These are phyloP conservation scores for Rossbeevera mucosa DNA, from an alignment of 768 basidiomycete species.

Conservation along the genomic window DNA sequence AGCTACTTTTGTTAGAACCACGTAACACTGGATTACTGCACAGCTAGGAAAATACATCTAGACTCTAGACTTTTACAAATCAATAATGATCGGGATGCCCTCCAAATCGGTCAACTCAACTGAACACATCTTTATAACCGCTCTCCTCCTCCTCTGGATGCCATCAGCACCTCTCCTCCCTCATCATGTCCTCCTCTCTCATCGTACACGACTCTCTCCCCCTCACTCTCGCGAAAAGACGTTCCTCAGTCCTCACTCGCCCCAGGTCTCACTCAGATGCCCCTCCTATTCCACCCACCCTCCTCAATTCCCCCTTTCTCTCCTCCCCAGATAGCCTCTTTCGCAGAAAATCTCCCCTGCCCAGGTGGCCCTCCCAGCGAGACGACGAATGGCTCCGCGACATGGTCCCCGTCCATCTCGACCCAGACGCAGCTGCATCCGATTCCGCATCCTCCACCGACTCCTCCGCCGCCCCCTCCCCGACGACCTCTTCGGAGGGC, in stretches of 20 bases:
- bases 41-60: conserved; percentile 5
- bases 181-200: conserved; percentile 14
- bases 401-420: conserved; percentile 43
- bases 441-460: conserved; percentile 9
- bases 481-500: conserved; percentile 23
- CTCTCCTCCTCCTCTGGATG: background rate
- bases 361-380: conserved; percentile 41
- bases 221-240: conserved; percentile 5
- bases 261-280: conserved; percentile 27
- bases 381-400: conserved; percentile 63
- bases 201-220: conserved; percentile 14
- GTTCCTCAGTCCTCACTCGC: conserved; percentile 18
- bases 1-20: conserved; percentile 2
- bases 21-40: conserved; percentile 10
- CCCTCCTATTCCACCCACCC: conserved; percentile 56
- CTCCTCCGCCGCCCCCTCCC: conserved; percentile 9
- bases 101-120: conserved; percentile 26
- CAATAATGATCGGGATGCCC: conserved; percentile 19
- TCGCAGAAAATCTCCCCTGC: conserved; percentile 31
- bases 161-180: conserved; percentile 9
- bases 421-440: conserved; percentile 12
- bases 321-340: conserved; percentile 48
- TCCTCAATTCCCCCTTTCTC: conserved; percentile 52
- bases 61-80: background rate
- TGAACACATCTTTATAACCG: conserved; percentile 19